Conservation (phyloP, 1,139 yeast species). For the Candida tetrigidarum region DNA sequence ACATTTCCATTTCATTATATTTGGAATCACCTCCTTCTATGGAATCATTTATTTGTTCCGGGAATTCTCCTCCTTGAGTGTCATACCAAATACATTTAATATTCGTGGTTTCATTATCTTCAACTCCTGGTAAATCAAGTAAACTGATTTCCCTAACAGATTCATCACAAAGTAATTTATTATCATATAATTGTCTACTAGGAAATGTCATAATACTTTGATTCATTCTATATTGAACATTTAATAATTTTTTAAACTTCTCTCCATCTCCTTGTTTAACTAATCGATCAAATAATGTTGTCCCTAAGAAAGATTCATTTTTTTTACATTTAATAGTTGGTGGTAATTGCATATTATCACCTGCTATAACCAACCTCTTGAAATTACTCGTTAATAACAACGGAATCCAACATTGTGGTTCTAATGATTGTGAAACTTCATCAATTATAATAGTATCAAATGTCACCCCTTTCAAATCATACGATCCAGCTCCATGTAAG, state of each 20-base stretch:
- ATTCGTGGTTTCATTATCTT: slow-evolving; percentile 38
- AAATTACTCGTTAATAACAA: slow-evolving; percentile 66
- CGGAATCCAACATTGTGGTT: slow-evolving; percentile 98
- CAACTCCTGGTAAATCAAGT: slow-evolving; percentile 57
- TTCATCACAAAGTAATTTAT: slow-evolving; percentile 63
- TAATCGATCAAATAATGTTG: slow-evolving; percentile 81
- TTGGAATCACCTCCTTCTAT: slow-evolving; percentile 51
- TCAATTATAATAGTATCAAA: slow-evolving; percentile 90
- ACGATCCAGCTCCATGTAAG: slow-evolving; percentile 84
- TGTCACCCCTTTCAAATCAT: slow-evolving; percentile 54
- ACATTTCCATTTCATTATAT: slow-evolving; percentile 74
- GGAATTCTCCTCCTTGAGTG: slow-evolving; percentile 89
- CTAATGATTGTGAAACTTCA: slow-evolving; percentile 93
- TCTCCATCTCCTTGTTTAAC: slow-evolving; percentile 56
- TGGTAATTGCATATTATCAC: slow-evolving; percentile 88
- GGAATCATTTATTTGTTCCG: slow-evolving; percentile 56
- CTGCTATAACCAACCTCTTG: slow-evolving; percentile 71
- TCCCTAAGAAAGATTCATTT: slow-evolving; percentile 35
- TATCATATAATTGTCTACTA: slow-evolving; percentile 65
- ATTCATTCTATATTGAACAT: slow-evolving; percentile 90
- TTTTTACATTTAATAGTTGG: slow-evolving; percentile 60
- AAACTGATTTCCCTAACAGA: slow-evolving; percentile 59
- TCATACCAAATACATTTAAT: slow-evolving; percentile 73
- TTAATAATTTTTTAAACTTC: slow-evolving; percentile 54
- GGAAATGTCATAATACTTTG: slow-evolving; percentile 78